Conservation (phyloP, 2,329 filamentous ascomycete genomes). For the Dactylellina parvicollis region DNA sequence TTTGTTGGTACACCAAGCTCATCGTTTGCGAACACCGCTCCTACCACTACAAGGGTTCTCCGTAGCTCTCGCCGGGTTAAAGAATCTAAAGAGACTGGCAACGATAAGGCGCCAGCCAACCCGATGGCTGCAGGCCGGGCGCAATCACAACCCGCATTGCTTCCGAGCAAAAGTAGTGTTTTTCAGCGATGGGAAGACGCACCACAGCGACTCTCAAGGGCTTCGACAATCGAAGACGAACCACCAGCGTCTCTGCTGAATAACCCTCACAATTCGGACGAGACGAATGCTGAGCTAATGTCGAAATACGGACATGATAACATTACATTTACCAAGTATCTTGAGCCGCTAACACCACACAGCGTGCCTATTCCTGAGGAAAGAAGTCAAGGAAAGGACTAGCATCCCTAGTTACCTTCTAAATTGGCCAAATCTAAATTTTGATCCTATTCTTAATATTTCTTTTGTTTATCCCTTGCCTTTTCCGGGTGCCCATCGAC, state of each 20-base stretch:
- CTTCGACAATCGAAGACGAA: slow-evolving; percentile 41
- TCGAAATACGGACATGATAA: slow-evolving; percentile 32
- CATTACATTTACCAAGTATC: slow-evolving; percentile 21
- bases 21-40: slow-evolving; percentile 22
- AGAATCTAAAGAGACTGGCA: slow-evolving; percentile 16
- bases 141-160: slow-evolving; percentile 1
- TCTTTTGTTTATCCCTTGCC: background rate
- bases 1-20: slow-evolving; percentile 36
- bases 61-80: slow-evolving; percentile 31
- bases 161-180: slow-evolving; percentile 31
- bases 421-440: no score
- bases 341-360: slow-evolving; percentile 24
- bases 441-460: slow-evolving; percentile 31
- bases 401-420: background rate
- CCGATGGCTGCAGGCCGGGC: slow-evolving; percentile 14
- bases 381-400: slow-evolving; percentile 4
- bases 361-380: slow-evolving; percentile 23
- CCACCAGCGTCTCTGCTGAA: slow-evolving; percentile 16
- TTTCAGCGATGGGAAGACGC: slow-evolving; percentile 38
- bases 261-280: slow-evolving; percentile 37
- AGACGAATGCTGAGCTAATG: slow-evolving; percentile 24
- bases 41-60: slow-evolving; percentile 17
- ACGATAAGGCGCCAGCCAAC: slow-evolving; percentile 32
- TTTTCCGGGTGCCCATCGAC: background rate
- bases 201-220: slow-evolving; percentile 27